phyloP scores from a whole-genome alignment of 352 stramenopile species.

The Saprolegnia diclina region DNA sequence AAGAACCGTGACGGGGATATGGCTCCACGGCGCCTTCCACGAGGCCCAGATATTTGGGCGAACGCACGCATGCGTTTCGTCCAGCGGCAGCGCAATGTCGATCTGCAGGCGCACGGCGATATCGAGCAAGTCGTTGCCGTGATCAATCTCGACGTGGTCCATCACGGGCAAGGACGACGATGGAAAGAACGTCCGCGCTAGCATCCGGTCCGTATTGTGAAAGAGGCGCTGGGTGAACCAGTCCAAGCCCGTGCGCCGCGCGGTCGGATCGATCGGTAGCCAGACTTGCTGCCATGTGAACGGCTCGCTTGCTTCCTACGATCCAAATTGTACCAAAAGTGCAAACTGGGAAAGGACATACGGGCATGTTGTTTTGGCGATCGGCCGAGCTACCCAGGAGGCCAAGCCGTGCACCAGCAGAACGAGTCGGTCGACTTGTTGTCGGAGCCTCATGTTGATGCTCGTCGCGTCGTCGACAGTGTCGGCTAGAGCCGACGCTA shows the following conservation, averaged over 20 bases:
- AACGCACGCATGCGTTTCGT: neutral
- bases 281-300: neutral
- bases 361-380: neutral
- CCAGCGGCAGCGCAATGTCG: neutral
- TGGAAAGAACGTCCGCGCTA: neutral
- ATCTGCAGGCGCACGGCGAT: neutral
- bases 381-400: neutral
- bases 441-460: neutral
- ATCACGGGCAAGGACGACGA: neutral
- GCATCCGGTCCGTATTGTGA: neutral
- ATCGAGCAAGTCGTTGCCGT: neutral
- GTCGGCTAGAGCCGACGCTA: neutral
- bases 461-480: neutral
- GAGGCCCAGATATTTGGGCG: neutral
- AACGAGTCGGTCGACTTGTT: neutral
- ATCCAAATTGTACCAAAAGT: neutral
- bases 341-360: neutral
- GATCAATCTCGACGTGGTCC: neutral
- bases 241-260: neutral
- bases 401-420: neutral
- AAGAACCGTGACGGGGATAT: neutral
- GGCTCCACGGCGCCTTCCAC: neutral
- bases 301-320: neutral
- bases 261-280: neutral
- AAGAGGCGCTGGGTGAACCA: slow-evolving; percentile 1